Percentiles rank a stretch among this genome's conserved stretches.
phyloP scores from a whole-genome alignment of 2,329 filamentous ascomycete species.

The Cladophialophora immunda region DNA sequence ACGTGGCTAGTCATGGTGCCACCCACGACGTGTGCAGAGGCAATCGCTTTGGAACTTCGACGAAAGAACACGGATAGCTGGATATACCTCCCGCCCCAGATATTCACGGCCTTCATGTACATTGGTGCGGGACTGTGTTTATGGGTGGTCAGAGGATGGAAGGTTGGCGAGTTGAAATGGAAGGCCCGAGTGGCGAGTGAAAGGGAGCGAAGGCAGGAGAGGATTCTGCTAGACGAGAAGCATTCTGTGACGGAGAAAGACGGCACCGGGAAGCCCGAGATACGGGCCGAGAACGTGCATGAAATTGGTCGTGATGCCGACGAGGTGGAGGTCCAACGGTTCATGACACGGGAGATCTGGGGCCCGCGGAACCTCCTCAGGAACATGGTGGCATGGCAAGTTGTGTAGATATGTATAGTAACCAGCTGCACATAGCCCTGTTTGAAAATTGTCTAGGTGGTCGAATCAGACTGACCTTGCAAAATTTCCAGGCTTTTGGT shows the following conservation, averaged over 20 bases:
- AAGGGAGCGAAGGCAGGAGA: conserved; percentile 21
- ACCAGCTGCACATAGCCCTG: neutral
- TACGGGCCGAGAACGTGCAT: neutral
- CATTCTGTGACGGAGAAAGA: conserved; percentile 11
- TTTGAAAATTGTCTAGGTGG: neutral
- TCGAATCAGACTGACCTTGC: too few species aligned
- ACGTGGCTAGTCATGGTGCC: conserved; percentile 68
- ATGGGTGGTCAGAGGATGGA: conserved; percentile 53
- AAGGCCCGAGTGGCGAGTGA: conserved; percentile 18
- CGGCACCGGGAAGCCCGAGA: neutral
- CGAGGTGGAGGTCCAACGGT: conserved; percentile 15
- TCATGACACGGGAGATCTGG: conserved; percentile 25
- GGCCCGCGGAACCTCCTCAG: conserved; percentile 24
- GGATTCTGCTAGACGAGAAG: conserved; percentile 23
- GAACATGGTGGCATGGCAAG: conserved; percentile 27
- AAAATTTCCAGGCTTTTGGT: too few species aligned
- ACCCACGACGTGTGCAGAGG: conserved; percentile 57
- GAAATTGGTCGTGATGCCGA: conserved; percentile 10
- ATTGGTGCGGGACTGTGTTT: conserved; percentile 61
- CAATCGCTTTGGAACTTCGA: conserved; percentile 68
- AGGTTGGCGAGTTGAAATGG: conserved; percentile 47
- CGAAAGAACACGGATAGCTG: conserved; percentile 45
- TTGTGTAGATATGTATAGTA: conserved; percentile 22
- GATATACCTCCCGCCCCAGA: conserved; percentile 52
- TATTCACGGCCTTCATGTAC: conserved; percentile 71